Conservation (phyloP, 352 stramenopile genomes). For the Pythium rishiriense region DNA sequence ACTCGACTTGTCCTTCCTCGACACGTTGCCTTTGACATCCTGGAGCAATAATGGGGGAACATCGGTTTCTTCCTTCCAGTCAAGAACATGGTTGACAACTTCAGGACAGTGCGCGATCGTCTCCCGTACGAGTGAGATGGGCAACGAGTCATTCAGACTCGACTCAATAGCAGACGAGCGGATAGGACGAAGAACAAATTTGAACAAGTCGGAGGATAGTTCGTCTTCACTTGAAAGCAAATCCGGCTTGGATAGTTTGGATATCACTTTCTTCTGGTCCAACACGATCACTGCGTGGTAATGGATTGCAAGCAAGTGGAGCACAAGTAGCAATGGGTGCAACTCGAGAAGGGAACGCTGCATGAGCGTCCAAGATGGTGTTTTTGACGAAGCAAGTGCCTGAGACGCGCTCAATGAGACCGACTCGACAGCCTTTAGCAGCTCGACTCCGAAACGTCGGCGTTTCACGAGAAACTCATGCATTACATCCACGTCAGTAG, state of each 20-base stretch:
- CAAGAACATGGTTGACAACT: slow-evolving; percentile 73
- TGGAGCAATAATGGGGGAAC: slow-evolving; percentile 48
- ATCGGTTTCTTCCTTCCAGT: slow-evolving; percentile 73
- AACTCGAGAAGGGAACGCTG: slow-evolving; percentile 52
- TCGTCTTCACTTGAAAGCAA: slow-evolving; percentile 34
- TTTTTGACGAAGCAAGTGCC: slow-evolving; percentile 16
- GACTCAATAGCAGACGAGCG: slow-evolving; percentile 80
- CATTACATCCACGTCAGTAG: slow-evolving; percentile 20
- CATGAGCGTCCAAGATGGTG: slow-evolving; percentile 46
- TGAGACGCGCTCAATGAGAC: slow-evolving; percentile 3
- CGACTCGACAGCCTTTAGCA: slow-evolving; percentile 13
- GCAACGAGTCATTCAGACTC: slow-evolving; percentile 68
- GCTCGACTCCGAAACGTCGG: slow-evolving; percentile 22
- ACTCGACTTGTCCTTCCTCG: slow-evolving; percentile 18
- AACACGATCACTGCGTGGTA: slow-evolving; percentile 39
- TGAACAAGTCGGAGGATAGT: slow-evolving; percentile 72
- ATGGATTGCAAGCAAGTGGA: slow-evolving; percentile 61
- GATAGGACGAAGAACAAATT: slow-evolving; percentile 76
- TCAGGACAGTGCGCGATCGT: slow-evolving; percentile 79
- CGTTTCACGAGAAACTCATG: slow-evolving; percentile 21
- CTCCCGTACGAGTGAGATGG: slow-evolving; percentile 73
- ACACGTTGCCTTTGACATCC: slow-evolving; percentile 23
- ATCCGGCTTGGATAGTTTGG: slow-evolving; percentile 16
- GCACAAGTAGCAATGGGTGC: slow-evolving; percentile 57
- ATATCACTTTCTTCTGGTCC: neutral